Base-by-base conservation (phyloP, 352 stramenopile species). In the Phytophthora sojae region DNA sequence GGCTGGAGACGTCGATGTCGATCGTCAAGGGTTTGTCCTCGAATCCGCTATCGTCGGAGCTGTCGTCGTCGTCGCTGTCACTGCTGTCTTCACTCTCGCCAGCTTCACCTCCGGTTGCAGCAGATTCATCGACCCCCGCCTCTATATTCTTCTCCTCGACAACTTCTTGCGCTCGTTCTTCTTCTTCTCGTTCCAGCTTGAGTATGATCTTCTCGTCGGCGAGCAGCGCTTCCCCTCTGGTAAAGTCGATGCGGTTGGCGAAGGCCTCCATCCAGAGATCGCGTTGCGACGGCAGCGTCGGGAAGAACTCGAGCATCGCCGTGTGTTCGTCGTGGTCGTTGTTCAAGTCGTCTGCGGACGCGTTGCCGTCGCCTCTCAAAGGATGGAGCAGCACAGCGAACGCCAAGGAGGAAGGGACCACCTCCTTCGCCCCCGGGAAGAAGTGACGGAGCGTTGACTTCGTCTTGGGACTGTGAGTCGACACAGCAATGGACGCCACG, bases 181-280 rank as follows among this genome's bases (percentile, higher is more conserved):
- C 58, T 57, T 65, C 52, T 29, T 71, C 45, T 49, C 50, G 15
- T 45, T 90, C 82, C 2, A 92, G 70, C 5, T 44, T 71, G 8
- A 91, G 26, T 9, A 92, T 74, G 12, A 78, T 52, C 54, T 84
- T 87, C 15, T 93, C 85, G 47, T 91, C 83, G 0, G 53, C 63
- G 0, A 91, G 65, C 0, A 91, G 75, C 35, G 81, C 76, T 64
- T 91, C 81, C 11, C 85, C 83, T 65, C 88, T 87, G 2, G 61
- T 57, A 17, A 85, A 70, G 21, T 87, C 73, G 11, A 91, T 77
- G 12, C 76, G 74, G 7, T 29, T 53, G 1, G 50, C 61, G 45
- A 93, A 81, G 0, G 78, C 77, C 6, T 74, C 52, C 12, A 80
- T 35, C 83, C 83, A 93, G 5, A 74, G 51, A 19, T 74, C 74